Evolutionary conservation across 2,329 filamentous ascomycete species (phyloP), one percentile per base, ranked within the genome.

Genomic region (Zasmidium angulare): DNA sequence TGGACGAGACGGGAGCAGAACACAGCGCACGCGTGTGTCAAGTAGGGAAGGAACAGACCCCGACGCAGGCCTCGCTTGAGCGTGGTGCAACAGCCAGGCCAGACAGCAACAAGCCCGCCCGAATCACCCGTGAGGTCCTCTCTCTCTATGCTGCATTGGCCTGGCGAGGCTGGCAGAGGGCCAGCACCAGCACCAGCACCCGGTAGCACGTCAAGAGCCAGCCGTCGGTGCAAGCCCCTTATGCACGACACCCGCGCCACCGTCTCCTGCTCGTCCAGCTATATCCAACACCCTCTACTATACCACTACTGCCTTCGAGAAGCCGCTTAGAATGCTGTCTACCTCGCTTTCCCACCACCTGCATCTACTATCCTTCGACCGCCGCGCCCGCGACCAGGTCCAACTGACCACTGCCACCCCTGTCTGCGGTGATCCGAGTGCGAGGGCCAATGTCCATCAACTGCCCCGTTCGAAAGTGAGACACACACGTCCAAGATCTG

Each of bases 401-500:
- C 26, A 29, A 4, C 4, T 29, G 6, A 4, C 11, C 26, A 11
- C 26, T 29, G 26, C 26, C 6, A 11, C 26, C 26, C 26, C 26
- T 29, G 26, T 11, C 11, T 4, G 26, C 26, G 26, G 26, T 29
- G 26, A 29, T 29, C 36, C 36, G 36, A 43, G 12, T 19, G 14
- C 12, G 12, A 14, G 14, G 14, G 6, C 36, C 12, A 19, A 19
- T 43, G 36, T 43, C 12, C 36, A 43, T 43, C 36, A 17, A 19
- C 36, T 43, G 36, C 36, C 36, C 49, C 17, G 22, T 50, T 29
- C 49, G 49, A 29, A 26, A 26, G n/a, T 50, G 49, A 50, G 49
- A 50, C 49, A 50, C 49, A 50, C 49, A 50, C 49, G 23, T 29
- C 49, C n/a, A 26, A 29, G 49, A 50, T 50, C 49, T n/a, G 23